Evolutionary conservation across 768 basidiomycete genomes (phyloP).

Genomic region (Coprinellus micaceus): DNA sequence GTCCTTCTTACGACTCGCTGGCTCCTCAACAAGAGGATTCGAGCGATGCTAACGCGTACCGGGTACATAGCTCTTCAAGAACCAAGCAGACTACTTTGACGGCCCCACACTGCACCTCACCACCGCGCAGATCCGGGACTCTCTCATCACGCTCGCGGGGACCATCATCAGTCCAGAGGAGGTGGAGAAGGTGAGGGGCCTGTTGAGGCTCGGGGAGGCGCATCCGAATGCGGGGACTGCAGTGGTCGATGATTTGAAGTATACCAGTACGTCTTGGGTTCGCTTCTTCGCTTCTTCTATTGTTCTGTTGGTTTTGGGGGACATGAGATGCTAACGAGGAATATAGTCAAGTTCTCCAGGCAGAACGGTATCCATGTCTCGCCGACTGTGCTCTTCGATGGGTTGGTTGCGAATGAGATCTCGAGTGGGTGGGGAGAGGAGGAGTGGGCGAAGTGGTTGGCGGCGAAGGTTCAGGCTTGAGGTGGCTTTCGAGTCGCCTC

Average conservation of each 20-base stretch:
- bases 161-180: conserved; percentile 48
- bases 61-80: conserved; percentile 79
- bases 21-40: background rate
- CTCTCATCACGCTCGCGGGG: conserved; percentile 59
- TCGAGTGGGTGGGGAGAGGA: conserved; percentile 78
- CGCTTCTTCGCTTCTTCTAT: background rate
- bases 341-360: conserved; percentile 82
- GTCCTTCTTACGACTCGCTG: conserved; percentile 13
- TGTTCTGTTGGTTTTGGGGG: background rate
- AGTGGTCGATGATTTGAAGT: conserved; percentile 85
- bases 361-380: conserved; percentile 94
- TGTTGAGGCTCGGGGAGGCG: conserved; percentile 56
- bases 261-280: conserved; percentile 57
- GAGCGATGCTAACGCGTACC: background rate
- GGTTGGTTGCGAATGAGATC: conserved; percentile 65
- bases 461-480: conserved; percentile 50
- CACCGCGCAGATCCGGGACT: conserved; percentile 68
- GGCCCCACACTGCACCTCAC: conserved; percentile 64
- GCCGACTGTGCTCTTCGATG: conserved; percentile 77
- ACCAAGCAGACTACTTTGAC: conserved; percentile 78
- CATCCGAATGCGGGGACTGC: conserved; percentile 79
- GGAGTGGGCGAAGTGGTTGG: conserved; percentile 79
- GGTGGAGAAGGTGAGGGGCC: conserved; percentile 53
- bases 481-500: no score
- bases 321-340: conserved; percentile 1